These are phyloP conservation scores for Ceratobasidium sp. DNA, from an alignment of 1,284 basidiomycete genomes.

Conservation along the genomic window DNA sequence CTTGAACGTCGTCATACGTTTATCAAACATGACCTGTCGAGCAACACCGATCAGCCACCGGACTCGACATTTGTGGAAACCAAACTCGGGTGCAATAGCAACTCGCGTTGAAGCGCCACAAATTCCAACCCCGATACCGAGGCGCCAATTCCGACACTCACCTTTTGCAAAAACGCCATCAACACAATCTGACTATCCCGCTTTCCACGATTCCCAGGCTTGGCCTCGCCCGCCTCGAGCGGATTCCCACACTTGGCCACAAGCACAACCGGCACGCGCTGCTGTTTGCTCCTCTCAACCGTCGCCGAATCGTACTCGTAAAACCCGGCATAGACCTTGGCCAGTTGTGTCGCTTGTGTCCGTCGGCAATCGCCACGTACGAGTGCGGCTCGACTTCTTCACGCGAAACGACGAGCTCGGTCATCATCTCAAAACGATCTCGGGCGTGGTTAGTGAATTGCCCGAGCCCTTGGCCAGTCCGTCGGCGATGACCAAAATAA, in stretches of 20 bases:
- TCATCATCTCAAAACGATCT: constrained; percentile 99
- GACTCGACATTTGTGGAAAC: too few species aligned
- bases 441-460: constrained; percentile 89
- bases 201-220: constrained; percentile 99
- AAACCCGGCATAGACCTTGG: constrained; percentile 97
- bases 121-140: background rate
- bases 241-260: constrained; percentile 96
- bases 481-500: constrained; percentile 96
- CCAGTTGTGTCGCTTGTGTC: constrained; percentile 99
- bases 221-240: constrained; percentile 86
- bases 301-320: constrained; percentile 96
- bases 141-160: background rate
- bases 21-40: constrained; percentile 88
- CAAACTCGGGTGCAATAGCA: too few species aligned
- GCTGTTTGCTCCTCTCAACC: constrained; percentile 78
- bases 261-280: constrained; percentile 94
- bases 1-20: constrained; percentile 99
- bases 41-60: too few species aligned
- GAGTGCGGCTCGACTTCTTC: constrained; percentile 94
- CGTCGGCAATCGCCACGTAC: constrained; percentile 98
- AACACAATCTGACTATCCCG: constrained; percentile 98
- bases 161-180: constrained; percentile 98
- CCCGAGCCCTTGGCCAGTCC: constrained; percentile 98
- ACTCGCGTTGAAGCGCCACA: too few species aligned
- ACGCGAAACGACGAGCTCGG: constrained; percentile 72